A percentile compares a stretch with the other conserved stretches of the same genome.
Conservation (phyloP, 2,329 filamentous ascomycete genomes). For the Pseudogymnoascus sp. region DNA sequence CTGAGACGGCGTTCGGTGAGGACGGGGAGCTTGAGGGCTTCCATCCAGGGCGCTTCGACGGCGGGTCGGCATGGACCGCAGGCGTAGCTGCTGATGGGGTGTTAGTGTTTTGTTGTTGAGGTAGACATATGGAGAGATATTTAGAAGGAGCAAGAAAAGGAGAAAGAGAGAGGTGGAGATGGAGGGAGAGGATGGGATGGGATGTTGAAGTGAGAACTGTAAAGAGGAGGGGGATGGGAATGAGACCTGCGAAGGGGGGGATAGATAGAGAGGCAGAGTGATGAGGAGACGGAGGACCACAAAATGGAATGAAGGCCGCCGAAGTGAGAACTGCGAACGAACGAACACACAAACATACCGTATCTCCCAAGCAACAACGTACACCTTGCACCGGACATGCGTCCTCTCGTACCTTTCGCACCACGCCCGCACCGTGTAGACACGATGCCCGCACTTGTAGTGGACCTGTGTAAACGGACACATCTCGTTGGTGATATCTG, state of each 20-base stretch:
- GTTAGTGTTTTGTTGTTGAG: neutral
- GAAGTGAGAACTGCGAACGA: too few species aligned
- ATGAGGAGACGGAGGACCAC: neutral
- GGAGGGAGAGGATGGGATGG: neutral
- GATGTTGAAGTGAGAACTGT: neutral
- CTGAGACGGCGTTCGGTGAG: neutral
- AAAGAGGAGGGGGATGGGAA: neutral
- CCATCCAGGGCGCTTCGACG: neutral
- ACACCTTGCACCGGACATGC: slow-evolving; percentile 47
- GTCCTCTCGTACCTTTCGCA: slow-evolving; percentile 42
- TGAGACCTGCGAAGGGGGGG: neutral
- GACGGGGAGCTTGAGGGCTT: neutral
- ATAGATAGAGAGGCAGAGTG: neutral
- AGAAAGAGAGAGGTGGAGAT: neutral
- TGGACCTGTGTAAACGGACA: slow-evolving; percentile 54
- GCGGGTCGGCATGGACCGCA: neutral
- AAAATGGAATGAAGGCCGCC: neutral
- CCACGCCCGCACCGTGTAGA: slow-evolving; percentile 49
- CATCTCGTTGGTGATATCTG: slow-evolving; percentile 32
- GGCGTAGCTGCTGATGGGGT: neutral
- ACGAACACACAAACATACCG: too few species aligned
- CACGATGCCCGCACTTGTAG: slow-evolving; percentile 47
- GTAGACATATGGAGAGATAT: neutral
- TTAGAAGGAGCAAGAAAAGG: too few species aligned
- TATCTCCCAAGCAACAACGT: slow-evolving; percentile 37